These are phyloP conservation scores for Botryotinia calthae DNA, from an alignment of 2,329 filamentous ascomycete species.

Conservation along the genomic window DNA sequence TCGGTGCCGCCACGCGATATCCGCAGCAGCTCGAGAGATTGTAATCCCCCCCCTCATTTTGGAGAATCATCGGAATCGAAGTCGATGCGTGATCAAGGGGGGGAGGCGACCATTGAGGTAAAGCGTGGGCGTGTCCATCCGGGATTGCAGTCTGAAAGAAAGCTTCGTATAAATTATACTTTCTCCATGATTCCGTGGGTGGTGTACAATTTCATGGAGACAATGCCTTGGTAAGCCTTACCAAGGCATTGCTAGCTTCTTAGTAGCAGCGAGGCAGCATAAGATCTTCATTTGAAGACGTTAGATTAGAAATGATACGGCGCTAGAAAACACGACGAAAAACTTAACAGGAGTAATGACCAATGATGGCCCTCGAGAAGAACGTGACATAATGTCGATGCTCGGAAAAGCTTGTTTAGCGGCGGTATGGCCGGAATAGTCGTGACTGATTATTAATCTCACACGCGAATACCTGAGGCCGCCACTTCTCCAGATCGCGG, in stretches of 20 bases:
- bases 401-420: neutral
- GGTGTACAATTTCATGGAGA: neutral
- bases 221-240: neutral
- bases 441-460: neutral
- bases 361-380: neutral
- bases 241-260: neutral
- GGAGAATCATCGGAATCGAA: conserved; percentile 1
- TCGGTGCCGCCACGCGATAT: neutral
- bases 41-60: neutral
- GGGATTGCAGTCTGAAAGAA: neutral
- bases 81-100: neutral
- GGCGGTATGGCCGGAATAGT: neutral
- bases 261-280: neutral
- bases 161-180: neutral
- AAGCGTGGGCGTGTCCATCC: neutral
- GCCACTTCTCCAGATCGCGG: neutral
- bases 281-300: neutral
- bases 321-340: conserved; percentile 5
- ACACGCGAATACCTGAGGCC: fast-evolving
- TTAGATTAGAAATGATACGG: neutral
- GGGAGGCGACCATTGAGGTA: neutral
- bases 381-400: neutral
- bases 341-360: neutral
- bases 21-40: neutral
- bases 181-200: neutral